phyloP scores from a whole-genome alignment of 495 filamentous ascomycete genomes.

The Paragyromitra xinjiangensis region DNA sequence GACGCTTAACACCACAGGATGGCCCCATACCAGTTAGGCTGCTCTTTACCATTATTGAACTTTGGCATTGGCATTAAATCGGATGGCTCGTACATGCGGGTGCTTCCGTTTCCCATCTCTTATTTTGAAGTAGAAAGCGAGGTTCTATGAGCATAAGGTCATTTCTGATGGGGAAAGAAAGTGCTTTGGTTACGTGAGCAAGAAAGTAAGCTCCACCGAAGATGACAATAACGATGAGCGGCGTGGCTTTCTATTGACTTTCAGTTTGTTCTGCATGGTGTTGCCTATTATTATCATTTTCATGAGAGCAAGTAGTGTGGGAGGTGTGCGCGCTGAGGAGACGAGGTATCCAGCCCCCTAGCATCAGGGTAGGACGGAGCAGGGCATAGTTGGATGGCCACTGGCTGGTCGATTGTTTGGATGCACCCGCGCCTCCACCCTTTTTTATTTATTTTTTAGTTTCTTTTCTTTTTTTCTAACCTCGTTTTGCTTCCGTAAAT shows the following conservation, averaged over 20 bases:
- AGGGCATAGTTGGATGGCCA: slow-evolving; percentile 46
- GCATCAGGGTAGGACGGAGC: slow-evolving; percentile 37
- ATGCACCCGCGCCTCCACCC: slow-evolving; percentile 38
- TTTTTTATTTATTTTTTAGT: slow-evolving; percentile 20
- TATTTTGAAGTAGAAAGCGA: background rate
- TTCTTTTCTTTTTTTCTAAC: slow-evolving; percentile 20
- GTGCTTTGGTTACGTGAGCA: slow-evolving; percentile 1
- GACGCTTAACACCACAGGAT: slow-evolving; percentile 11
- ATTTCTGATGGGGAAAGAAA: slow-evolving; percentile 7
- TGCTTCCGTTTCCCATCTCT: slow-evolving; percentile 18
- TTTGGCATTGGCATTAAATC: slow-evolving; percentile 21
- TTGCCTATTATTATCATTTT: slow-evolving; percentile 20
- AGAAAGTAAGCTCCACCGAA: background rate
- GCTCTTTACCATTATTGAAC: slow-evolving; percentile 7
- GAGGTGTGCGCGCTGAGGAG: slow-evolving; percentile 14
- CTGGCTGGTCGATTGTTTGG: slow-evolving; percentile 38
- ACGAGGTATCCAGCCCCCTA: slow-evolving; percentile 45
- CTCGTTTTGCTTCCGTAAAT: slow-evolving; percentile 46
- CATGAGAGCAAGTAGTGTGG: slow-evolving; percentile 13
- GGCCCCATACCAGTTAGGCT: slow-evolving; percentile 13
- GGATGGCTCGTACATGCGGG: slow-evolving; percentile 11
- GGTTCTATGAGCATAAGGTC: slow-evolving; percentile 5
- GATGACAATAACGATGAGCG: slow-evolving; percentile 20
- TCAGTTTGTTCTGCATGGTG: slow-evolving; percentile 12
- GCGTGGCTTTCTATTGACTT: slow-evolving; percentile 9